Conservation (phyloP, 768 basidiomycete species). For the Russula abietina region DNA sequence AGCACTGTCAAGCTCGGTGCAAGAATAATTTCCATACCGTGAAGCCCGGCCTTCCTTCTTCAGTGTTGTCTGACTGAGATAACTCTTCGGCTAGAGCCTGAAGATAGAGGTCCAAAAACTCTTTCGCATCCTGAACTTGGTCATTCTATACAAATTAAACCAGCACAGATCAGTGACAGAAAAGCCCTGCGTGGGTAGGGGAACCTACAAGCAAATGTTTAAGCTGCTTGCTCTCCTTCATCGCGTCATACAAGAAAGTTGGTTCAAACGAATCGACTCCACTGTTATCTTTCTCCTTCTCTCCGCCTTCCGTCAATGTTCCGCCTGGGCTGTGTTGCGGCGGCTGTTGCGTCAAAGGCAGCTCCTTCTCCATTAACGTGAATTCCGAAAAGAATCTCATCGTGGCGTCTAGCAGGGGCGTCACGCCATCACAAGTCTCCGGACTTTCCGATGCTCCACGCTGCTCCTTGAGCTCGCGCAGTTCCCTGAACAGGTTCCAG, state of each 20-base stretch:
- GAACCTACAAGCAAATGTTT: background rate
- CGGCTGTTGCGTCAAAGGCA: background rate
- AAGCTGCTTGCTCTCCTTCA: background rate
- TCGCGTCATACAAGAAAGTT: background rate
- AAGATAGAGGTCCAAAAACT: background rate
- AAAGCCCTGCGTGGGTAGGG: too few relatives aligned
- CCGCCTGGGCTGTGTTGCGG: background rate
- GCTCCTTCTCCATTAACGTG: background rate
- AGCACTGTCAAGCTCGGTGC: too few relatives aligned
- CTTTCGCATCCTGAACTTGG: background rate
- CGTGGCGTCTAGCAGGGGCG: background rate
- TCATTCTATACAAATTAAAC: background rate
- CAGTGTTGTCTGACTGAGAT: background rate
- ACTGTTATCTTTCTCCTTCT: too few relatives aligned
- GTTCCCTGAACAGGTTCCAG: conserved; percentile 64
- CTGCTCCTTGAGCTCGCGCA: conserved; percentile 44
- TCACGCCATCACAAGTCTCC: background rate
- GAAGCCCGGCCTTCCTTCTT: background rate
- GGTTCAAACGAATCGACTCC: background rate
- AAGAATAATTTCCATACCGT: too few relatives aligned
- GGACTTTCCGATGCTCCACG: too few relatives aligned
- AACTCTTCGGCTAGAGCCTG: background rate
- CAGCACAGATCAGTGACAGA: background rate
- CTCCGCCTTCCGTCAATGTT: background rate
- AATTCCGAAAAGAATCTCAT: background rate